Evolutionary conservation across 148 eudicot genomes (phyloP).

Genomic region (Camellia granthamiana): DNA sequence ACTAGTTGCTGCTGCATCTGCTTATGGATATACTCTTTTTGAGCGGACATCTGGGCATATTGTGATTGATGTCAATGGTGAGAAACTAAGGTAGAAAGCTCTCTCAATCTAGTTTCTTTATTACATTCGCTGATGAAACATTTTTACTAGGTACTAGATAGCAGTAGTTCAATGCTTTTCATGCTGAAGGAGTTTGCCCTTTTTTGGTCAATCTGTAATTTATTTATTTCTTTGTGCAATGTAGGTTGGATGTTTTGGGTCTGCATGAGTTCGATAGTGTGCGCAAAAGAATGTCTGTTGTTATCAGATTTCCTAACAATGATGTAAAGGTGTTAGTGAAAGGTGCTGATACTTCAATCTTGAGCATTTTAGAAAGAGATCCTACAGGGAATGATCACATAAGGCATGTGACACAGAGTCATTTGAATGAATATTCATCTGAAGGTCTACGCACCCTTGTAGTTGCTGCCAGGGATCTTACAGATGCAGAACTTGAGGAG

Average conservation of each 20-base stretch:
- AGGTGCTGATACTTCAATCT: slow-evolving; percentile 93
- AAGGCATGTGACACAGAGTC: slow-evolving; percentile 49
- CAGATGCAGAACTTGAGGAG: slow-evolving; percentile 64
- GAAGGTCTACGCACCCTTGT: slow-evolving; percentile 88
- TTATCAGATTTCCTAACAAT: slow-evolving; percentile 78
- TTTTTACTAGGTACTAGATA: neutral
- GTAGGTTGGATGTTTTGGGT: slow-evolving; percentile 91
- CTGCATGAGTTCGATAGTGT: slow-evolving; percentile 98
- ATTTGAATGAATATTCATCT: slow-evolving; percentile 76
- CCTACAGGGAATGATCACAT: slow-evolving; percentile 37
- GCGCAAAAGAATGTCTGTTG: slow-evolving; percentile 95
- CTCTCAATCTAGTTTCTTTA: slow-evolving; percentile 14
- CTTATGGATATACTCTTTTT: slow-evolving; percentile 90
- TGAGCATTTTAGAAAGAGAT: slow-evolving; percentile 53
- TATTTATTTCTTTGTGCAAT: slow-evolving; percentile 1
- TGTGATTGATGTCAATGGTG: slow-evolving; percentile 79
- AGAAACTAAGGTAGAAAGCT: slow-evolving; percentile 74
- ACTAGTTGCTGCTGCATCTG: slow-evolving; percentile 87
- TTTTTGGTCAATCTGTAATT: neutral
- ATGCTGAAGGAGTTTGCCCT: neutral
- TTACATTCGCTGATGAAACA: neutral
- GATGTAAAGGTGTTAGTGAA: slow-evolving; percentile 83
- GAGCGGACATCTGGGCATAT: slow-evolving; percentile 98
- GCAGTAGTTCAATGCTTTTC: neutral
- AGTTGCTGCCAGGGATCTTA: slow-evolving; percentile 71